These are phyloP conservation scores for Bipolaris oryzae DNA, from an alignment of 2,329 filamentous ascomycete genomes.

Conservation along the genomic window DNA sequence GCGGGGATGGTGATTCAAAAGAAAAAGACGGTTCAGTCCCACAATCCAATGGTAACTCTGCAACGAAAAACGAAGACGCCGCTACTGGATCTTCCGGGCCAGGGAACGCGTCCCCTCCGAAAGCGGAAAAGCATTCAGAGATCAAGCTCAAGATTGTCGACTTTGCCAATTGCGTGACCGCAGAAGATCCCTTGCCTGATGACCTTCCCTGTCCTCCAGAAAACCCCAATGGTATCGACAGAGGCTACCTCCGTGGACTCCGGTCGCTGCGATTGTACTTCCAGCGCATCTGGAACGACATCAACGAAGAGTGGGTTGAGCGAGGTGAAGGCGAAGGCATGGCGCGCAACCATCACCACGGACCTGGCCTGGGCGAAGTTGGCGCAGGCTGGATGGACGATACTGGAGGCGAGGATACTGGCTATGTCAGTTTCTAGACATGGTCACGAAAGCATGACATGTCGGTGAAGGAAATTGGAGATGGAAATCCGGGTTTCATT, in stretches of 20 bases:
- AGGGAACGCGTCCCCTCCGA: conserved; percentile 15
- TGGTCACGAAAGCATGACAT: neutral
- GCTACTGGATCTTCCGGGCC: conserved; percentile 27
- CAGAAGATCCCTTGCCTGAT: conserved; percentile 69
- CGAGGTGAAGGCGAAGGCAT: conserved; percentile 51
- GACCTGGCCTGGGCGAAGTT: conserved; percentile 42
- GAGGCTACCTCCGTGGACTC: conserved; percentile 86
- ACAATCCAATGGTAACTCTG: conserved; percentile 20
- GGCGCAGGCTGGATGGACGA: conserved; percentile 46
- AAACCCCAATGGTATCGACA: conserved; percentile 80
- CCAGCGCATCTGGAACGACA: conserved; percentile 81
- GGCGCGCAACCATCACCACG: conserved; percentile 38
- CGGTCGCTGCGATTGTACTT: conserved; percentile 83
- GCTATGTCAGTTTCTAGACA: conserved; percentile 46
- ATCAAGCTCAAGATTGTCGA: conserved; percentile 98
- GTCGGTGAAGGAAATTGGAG: neutral
- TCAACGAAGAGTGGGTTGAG: conserved; percentile 58
- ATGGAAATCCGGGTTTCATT: neutral
- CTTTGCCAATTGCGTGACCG: conserved; percentile 96
- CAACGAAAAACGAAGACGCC: conserved; percentile 28
- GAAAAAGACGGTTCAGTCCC: conserved; percentile 27
- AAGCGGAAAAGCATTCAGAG: conserved; percentile 47
- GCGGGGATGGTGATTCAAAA: conserved; percentile 65
- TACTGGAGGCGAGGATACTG: conserved; percentile 41
- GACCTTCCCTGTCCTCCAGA: conserved; percentile 76